These are phyloP conservation scores for Podaxis rugospora DNA, from an alignment of 768 basidiomycete genomes.

Conservation along the genomic window DNA sequence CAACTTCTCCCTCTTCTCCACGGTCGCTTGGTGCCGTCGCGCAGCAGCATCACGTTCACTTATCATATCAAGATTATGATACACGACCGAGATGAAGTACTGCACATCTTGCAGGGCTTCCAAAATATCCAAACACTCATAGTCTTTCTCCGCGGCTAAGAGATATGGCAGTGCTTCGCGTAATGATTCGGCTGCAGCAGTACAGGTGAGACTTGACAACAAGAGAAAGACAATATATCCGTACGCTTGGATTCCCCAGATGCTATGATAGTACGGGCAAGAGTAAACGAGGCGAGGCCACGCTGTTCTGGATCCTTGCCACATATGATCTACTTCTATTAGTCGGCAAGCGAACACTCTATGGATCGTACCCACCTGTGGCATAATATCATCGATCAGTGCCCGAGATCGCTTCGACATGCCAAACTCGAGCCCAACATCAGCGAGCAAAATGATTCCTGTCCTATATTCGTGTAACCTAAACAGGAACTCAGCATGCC, in stretches of 20 bases:
- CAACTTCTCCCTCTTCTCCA: slow-evolving; percentile 33
- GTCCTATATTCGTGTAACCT: slow-evolving; percentile 65
- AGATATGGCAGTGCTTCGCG: slow-evolving; percentile 60
- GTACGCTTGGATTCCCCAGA: slow-evolving; percentile 44
- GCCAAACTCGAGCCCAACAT: slow-evolving; percentile 72
- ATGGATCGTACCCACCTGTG: slow-evolving; percentile 49
- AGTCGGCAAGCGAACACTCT: background rate
- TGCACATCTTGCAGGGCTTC: slow-evolving; percentile 63
- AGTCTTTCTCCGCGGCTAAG: slow-evolving; percentile 62
- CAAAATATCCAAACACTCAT: slow-evolving; percentile 51
- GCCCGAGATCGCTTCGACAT: slow-evolving; percentile 61
- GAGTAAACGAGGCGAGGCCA: slow-evolving; percentile 67
- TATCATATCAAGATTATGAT: slow-evolving; percentile 61
- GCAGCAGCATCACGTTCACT: slow-evolving; percentile 53
- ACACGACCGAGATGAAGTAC: slow-evolving; percentile 65
- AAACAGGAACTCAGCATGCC: slow-evolving; percentile 78
- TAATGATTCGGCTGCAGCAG: slow-evolving; percentile 34
- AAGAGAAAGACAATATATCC: slow-evolving; percentile 11
- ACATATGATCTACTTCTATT: slow-evolving; percentile 47
- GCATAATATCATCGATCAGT: slow-evolving; percentile 76
- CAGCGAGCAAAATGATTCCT: slow-evolving; percentile 69
- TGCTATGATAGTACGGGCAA: slow-evolving; percentile 72
- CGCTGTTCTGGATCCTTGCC: slow-evolving; percentile 75
- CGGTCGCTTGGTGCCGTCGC: slow-evolving; percentile 41
- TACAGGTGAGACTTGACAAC: background rate